Evolutionary conservation across 2,329 filamentous ascomycete genomes (phyloP).

Genomic region (Thielaviopsis punctulata): DNA sequence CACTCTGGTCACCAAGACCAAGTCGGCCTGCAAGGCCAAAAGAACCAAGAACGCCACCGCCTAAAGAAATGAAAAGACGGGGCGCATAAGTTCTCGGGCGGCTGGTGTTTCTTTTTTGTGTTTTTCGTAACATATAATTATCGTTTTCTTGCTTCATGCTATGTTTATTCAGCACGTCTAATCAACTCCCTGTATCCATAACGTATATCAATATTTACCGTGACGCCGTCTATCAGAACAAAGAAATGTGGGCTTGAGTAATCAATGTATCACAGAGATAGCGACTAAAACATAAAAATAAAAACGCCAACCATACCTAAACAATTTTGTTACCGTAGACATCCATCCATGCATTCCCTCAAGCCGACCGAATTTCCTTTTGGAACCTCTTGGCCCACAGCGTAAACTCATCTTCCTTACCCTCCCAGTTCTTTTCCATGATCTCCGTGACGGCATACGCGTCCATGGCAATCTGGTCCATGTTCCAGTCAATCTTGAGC

Average conservation of each 20-base stretch:
- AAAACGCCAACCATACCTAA: neutral
- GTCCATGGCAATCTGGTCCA: conserved; percentile 43
- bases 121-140: neutral
- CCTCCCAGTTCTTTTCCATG: conserved; percentile 43
- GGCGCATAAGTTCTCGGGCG: neutral
- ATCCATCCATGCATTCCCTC: conserved; percentile 15
- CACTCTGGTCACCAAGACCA: conserved; percentile 1
- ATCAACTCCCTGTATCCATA: neutral
- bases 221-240: too few relatives aligned
- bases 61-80: neutral
- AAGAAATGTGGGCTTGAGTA: too few relatives aligned
- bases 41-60: conserved; percentile 1
- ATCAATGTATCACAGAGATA: too few relatives aligned
- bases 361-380: conserved; percentile 24
- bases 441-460: conserved; percentile 39
- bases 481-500: conserved; percentile 36
- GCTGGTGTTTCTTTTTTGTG: conserved; percentile 2
- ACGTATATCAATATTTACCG: too few relatives aligned
- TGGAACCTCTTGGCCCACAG: conserved; percentile 51
- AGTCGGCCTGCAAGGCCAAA: neutral
- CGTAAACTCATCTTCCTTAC: conserved; percentile 56
- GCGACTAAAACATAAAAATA: neutral
- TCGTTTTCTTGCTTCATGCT: neutral
- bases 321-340: neutral
- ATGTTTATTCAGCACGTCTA: neutral